Base-by-base conservation (phyloP, 2,329 filamentous ascomycete genomes). In the Dothiorella sarmentorum region DNA sequence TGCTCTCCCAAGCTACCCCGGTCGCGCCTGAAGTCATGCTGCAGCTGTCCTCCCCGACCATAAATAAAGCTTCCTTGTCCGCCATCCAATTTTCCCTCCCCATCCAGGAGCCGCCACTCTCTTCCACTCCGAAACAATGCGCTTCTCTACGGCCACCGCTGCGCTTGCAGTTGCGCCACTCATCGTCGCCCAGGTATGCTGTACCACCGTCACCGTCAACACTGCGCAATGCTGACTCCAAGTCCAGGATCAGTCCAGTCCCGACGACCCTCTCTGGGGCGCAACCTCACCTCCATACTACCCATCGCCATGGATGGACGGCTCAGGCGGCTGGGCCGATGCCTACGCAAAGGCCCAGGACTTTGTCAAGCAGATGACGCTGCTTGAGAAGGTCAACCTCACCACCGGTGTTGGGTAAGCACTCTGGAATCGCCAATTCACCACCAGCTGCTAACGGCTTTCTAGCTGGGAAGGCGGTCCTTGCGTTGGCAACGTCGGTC, bases 371-470 rank as follows among this genome's bases (percentile, higher is more conserved):
- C 85, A 91, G 70, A 76, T 96, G 74, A 96, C 91, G 0, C 80
- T 96, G 33, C 70, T 85, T 10, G 92, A 97, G 73, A 97, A 96
- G 77, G 91, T 97, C 73, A 97, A 97, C 73, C 73, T 99, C 63
- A 97, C 93, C 2, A 97, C 92, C 0, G 93, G 93, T 72, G 84
- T 88, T 63, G 91, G 91, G 83, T 93, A 76, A 72, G 85, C 65
- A 38, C 43, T 18, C 29, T 40, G 2, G n/a, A 17, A 44, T 11
- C 2, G 24, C 29, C 43, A n/a, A 11, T 18, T 15, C 17, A 7
- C 7, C 4, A 1, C 2, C 42, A 56, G 11, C 26, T 33, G 61
- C 63, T 68, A 52, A 71, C 43, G 1, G 6, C 20, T 7, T 20
- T 13, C 24, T 55, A 85, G 85, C 42, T 90, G 87, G 87, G 71